These are phyloP conservation scores for Stereum hirsutum DNA, from an alignment of 1,284 basidiomycete species.

Conservation along the genomic window DNA sequence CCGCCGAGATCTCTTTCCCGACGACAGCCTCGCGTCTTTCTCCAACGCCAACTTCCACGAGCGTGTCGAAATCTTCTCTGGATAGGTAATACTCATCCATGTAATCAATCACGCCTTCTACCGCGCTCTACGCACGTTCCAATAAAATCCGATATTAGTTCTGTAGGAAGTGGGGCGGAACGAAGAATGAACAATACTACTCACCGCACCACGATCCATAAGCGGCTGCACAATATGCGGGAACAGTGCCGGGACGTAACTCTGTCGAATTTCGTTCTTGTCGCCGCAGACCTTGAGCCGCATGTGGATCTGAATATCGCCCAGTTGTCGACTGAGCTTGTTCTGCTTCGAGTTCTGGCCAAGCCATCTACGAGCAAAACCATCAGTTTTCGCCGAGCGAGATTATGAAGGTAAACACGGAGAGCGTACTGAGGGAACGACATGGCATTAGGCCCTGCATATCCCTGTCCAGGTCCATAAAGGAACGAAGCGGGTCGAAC, in stretches of 20 bases:
- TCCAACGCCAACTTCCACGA: conserved; percentile 89
- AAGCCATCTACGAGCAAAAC: conserved; percentile 62
- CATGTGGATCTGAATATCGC: conserved; percentile 94
- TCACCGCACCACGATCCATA: conserved; percentile 56
- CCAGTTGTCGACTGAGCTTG: conserved; percentile 75
- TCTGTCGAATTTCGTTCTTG: conserved; percentile 82
- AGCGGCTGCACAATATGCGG: conserved; percentile 77
- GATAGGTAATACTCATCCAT: conserved; percentile 96
- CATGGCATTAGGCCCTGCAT: conserved; percentile 59
- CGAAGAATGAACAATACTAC: no score
- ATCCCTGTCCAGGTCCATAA: conserved; percentile 66
- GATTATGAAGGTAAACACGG: conserved; percentile 1
- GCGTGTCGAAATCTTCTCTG: conserved; percentile 93
- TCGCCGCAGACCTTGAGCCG: conserved; percentile 87
- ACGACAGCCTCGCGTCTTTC: conserved; percentile 66
- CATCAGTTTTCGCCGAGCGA: neutral
- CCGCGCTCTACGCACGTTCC: conserved; percentile 60
- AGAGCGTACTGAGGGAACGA: conserved; percentile 73
- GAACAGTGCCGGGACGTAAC: conserved; percentile 83
- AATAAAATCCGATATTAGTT: no score
- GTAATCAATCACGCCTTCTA: conserved; percentile 73
- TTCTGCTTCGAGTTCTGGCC: conserved; percentile 93
- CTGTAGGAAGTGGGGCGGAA: no score
- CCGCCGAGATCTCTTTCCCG: conserved; percentile 76
- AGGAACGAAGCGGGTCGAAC: conserved; percentile 78